These are phyloP conservation scores for Camillea tinctor DNA, from an alignment of 2,329 filamentous ascomycete genomes.

Conservation along the genomic window DNA sequence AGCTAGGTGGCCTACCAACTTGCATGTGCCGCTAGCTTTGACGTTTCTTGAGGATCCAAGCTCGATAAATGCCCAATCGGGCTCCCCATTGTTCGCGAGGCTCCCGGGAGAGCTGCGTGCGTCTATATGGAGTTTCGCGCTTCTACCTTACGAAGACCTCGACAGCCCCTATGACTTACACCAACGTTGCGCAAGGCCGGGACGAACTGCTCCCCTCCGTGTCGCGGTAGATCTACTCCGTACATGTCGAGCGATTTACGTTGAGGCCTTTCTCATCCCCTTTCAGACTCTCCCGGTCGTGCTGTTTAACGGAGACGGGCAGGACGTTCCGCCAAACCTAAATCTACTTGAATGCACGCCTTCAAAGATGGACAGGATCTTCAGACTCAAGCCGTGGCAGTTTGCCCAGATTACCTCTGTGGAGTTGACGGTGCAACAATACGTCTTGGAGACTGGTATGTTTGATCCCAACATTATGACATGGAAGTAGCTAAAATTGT, in stretches of 20 bases:
- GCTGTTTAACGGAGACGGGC: conserved; percentile 21
- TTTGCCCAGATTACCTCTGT: conserved; percentile 27
- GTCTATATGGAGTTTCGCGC: conserved; percentile 26
- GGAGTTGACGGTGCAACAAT: conserved; percentile 25
- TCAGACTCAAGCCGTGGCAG: conserved; percentile 26
- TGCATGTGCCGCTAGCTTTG: conserved; percentile 10
- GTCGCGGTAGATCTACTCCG: conserved; percentile 22
- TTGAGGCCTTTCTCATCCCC: conserved; percentile 27
- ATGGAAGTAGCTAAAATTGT: not conserved
- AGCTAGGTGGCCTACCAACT: not conserved
- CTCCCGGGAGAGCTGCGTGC: conserved; percentile 28
- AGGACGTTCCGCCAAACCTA: conserved; percentile 17
- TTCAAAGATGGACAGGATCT: conserved; percentile 3
- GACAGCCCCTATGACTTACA: conserved; percentile 14
- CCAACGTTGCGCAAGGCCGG: conserved; percentile 18
- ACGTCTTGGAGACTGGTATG: conserved; percentile 27
- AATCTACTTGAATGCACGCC: conserved; percentile 17
- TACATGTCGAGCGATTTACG: conserved; percentile 29
- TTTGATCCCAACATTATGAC: not conserved
- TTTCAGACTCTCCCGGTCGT: conserved; percentile 26
- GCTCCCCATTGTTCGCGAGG: conserved; percentile 20
- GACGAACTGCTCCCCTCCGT: conserved; percentile 24
- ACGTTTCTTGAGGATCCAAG: conserved; percentile 14
- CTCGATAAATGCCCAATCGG: conserved; percentile 16
- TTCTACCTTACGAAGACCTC: conserved; percentile 23